A percentile compares a stretch with the other conserved stretches of the same genome.
Evolutionary conservation across 192 early-diverging fungal genomes (phyloP).

Genomic region (Oehlia diaphana): DNA sequence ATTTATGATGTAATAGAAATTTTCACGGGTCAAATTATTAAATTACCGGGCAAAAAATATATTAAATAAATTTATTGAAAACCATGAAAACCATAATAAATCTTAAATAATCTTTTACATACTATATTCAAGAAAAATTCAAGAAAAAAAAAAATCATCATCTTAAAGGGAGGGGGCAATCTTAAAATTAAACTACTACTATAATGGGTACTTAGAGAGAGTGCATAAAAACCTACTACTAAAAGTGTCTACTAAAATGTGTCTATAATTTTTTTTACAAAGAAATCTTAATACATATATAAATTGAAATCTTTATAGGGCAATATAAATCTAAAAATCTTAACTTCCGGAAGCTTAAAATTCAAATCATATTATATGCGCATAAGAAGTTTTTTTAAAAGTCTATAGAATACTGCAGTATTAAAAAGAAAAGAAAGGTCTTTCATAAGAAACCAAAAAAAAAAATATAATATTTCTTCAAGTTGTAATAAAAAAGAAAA

Average conservation of each 20-base stretch:
- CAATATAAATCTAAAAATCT: background rate
- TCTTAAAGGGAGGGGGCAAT: background rate
- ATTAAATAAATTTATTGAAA: too few relatives aligned
- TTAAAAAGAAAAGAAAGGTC: background rate
- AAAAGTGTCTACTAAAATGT: background rate
- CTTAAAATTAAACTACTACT: background rate
- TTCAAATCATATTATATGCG: background rate
- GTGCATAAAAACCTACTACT: background rate
- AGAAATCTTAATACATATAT: background rate
- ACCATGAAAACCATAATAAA: too few relatives aligned
- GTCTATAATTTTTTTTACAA: background rate
- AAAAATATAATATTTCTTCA: background rate
- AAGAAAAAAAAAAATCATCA: background rate
- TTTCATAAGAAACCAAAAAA: background rate
- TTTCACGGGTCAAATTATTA: too few relatives aligned
- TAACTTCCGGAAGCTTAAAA: background rate
- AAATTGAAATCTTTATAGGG: background rate
- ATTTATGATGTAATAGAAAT: too few relatives aligned
- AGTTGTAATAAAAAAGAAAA: background rate
- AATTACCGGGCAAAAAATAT: too few relatives aligned
- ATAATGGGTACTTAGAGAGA: background rate
- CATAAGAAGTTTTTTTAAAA: background rate
- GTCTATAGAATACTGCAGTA: background rate
- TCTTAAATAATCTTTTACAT: too few relatives aligned
- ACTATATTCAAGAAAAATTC: too few relatives aligned